Percentiles rank a stretch among this genome's conserved stretches.
Evolutionary conservation across 75 land plant species (phyloP).

Genomic region (Selaginella moellendorffii): DNA sequence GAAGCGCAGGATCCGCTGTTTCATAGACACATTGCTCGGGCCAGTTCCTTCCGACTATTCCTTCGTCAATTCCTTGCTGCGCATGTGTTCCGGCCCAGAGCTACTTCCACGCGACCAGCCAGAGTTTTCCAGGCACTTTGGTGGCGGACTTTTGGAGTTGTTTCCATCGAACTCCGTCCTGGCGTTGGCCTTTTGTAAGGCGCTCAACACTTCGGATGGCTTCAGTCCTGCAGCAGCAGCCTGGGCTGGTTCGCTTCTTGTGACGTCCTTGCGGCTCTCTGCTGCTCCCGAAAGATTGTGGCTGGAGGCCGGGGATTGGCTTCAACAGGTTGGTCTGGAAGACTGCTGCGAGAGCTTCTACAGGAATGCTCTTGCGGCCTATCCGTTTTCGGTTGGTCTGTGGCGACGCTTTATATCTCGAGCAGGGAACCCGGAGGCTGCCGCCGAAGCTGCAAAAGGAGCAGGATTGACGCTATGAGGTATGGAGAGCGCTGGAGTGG

Average conservation of each 20-base stretch:
- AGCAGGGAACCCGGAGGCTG: neutral
- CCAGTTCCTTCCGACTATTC: constrained; percentile 37
- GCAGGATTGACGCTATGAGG: neutral
- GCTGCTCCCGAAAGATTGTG: constrained; percentile 50
- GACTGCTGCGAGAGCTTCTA: neutral
- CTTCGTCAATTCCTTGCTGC: constrained; percentile 43
- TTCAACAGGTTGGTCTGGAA: neutral
- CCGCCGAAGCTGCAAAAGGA: neutral
- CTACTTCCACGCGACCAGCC: constrained; percentile 38
- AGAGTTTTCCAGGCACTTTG: constrained; percentile 36
- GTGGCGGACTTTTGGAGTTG: constrained; percentile 46
- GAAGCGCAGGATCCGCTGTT: constrained; percentile 37
- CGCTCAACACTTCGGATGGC: neutral
- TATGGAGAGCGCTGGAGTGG: no score
- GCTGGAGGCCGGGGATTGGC: constrained; percentile 40
- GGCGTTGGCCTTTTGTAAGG: constrained; percentile 39
- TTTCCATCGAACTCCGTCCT: constrained; percentile 47
- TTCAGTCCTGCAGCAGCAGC: constrained; percentile 22
- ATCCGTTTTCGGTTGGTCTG: neutral
- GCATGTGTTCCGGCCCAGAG: constrained; percentile 44
- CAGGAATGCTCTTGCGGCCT: neutral
- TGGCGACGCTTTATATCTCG: neutral
- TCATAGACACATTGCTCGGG: constrained; percentile 41
- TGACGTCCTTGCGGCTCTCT: constrained; percentile 43
- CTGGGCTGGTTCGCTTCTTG: constrained; percentile 57